Percentiles rank a stretch among this genome's conserved stretches.
Conservation (phyloP, 2,329 filamentous ascomycete species). For the Phyllosticta paracitricarpa region DNA sequence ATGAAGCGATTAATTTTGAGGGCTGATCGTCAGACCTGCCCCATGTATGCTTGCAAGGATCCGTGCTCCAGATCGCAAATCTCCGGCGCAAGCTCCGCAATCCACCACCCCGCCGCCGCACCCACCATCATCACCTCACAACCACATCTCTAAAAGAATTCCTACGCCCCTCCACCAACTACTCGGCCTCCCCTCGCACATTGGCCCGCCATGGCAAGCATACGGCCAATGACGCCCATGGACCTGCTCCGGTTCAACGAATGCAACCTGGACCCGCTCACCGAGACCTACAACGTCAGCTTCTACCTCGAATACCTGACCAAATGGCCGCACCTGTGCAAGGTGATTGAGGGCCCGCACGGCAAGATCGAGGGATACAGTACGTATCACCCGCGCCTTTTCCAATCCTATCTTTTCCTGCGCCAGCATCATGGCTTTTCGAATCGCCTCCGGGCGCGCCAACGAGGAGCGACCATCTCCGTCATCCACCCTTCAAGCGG, state of each 20-base stretch:
- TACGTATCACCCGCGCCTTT: constrained; percentile 36
- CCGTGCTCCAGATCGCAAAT: neutral
- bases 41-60: neutral
- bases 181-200: neutral
- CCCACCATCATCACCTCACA: neutral
- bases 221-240: constrained; percentile 53
- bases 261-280: constrained; percentile 90
- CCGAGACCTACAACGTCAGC: constrained; percentile 92
- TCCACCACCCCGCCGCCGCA: neutral
- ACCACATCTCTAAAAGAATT: neutral
- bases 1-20: too few species aligned
- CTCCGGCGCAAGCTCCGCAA: neutral
- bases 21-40: too few species aligned
- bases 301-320: constrained; percentile 97
- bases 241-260: constrained; percentile 86
- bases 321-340: constrained; percentile 91
- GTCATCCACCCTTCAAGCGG: too few species aligned
- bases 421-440: neutral
- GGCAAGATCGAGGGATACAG: constrained; percentile 94
- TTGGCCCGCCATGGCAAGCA: constrained; percentile 4
- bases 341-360: constrained; percentile 74
- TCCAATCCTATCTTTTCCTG: neutral
- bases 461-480: neutral
- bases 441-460: neutral
- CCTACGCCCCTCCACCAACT: neutral